Evolutionary conservation across 2,329 filamentous ascomycete genomes (phyloP), one percentile per base, ranked within the genome.

Genomic region (Neophaeococcomyces mojaviensis): DNA sequence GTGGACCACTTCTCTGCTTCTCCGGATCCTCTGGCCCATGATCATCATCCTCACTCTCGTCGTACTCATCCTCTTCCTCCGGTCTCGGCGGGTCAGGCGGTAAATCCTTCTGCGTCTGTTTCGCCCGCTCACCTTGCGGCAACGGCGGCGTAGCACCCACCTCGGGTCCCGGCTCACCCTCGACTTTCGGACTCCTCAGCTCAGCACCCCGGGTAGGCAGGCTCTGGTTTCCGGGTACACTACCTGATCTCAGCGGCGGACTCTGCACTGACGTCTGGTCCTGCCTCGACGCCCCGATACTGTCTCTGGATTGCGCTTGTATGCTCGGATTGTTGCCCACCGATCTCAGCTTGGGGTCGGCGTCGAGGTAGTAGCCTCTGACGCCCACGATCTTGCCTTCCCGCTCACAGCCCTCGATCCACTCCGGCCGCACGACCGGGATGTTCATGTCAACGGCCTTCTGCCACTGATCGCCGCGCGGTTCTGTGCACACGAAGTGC

Each of bases 371-470:
- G 68, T 96, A 98, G 57, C 89, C 89, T 57, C 92, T 83, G 24
- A 97, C 92, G 40, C 90, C 88, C 2, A 97, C 83, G 52, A 98
- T 94, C 49, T 88, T 81, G 36, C 90, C 90, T 64, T 87, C 89
- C 55, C 85, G 78, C 68, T 97, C 90, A 63, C 92, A 98, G n/a
- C 88, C 90, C 58, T 94, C 86, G 24, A 98, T 79, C 92, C 92
- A 98, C 65, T 98, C 92, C 16, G 92, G 92, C 32, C 92, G 79
- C 18, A 98, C 92, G 9, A 98, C 88, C 6, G 92, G 92, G 45
- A 98, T 94, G 65, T 97, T 98, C 79, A 89, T 94, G 71, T 97
- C 90, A 24, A 90, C 83, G 1, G 92, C 92, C 72, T 92, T 94
- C 69, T 98, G 92, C 92, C 92, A 98, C 10, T 84, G 77, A 41